Percentiles rank a stretch among this genome's conserved stretches.
Conservation (phyloP, 2,329 filamentous ascomycete species). For the Dactylellina leptospora region DNA sequence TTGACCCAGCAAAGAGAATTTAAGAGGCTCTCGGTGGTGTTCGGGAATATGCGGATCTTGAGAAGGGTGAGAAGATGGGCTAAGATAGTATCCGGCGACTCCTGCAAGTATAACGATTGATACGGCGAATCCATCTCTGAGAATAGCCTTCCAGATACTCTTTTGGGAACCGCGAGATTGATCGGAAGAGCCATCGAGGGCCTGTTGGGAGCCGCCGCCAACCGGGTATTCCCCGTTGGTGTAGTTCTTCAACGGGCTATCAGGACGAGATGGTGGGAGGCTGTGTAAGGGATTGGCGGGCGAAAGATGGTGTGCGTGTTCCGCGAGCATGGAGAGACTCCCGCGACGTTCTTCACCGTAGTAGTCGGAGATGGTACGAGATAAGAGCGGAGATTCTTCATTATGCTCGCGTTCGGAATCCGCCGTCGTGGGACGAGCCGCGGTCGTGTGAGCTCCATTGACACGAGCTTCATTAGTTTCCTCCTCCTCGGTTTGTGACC, state of each 20-base stretch:
- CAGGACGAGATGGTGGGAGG: conserved; percentile 61
- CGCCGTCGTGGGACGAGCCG: conserved; percentile 58
- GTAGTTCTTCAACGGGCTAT: conserved; percentile 46
- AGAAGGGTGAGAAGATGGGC: conserved; percentile 62
- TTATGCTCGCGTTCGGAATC: conserved; percentile 55
- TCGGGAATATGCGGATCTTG: conserved; percentile 60
- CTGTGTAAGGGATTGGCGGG: conserved; percentile 81
- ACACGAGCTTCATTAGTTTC: conserved; percentile 54
- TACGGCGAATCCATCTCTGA: conserved; percentile 80
- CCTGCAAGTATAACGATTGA: conserved; percentile 85
- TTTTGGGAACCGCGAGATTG: neutral
- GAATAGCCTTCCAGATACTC: conserved; percentile 62
- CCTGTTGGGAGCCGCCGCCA: conserved; percentile 61
- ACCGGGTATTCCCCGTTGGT: conserved; percentile 57
- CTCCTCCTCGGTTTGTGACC: conserved; percentile 56
- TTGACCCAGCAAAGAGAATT: conserved; percentile 81
- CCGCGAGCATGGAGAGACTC: conserved; percentile 70
- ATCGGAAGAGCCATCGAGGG: conserved; percentile 58
- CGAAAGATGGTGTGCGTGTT: conserved; percentile 72
- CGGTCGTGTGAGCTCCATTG: conserved; percentile 10
- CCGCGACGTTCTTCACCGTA: conserved; percentile 63
- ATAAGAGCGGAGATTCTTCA: conserved; percentile 67
- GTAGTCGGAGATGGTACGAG: conserved; percentile 58
- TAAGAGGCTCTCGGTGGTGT: conserved; percentile 65
- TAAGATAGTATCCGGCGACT: conserved; percentile 84